These are phyloP conservation scores for Lactarius psammicola DNA, from an alignment of 768 basidiomycete genomes.

Conservation along the genomic window DNA sequence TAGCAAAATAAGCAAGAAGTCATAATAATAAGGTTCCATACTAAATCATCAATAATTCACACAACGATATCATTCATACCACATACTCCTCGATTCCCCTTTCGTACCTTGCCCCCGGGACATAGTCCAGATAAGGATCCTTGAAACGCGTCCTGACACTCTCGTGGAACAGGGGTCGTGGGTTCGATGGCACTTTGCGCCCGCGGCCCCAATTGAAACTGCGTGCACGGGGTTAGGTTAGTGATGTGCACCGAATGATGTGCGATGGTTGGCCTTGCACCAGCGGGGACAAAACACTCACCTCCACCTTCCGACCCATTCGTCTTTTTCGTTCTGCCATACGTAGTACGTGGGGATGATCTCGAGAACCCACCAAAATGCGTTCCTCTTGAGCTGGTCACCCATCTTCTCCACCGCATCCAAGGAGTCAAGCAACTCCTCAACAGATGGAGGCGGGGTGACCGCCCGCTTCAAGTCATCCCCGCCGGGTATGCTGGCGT, in stretches of 20 bases:
- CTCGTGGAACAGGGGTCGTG: conserved; percentile 58
- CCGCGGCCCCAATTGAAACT: conserved; percentile 60
- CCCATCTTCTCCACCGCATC: conserved; percentile 49
- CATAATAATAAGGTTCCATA: neutral
- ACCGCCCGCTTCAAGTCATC: neutral
- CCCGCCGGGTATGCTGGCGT: neutral
- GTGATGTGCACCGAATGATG: neutral
- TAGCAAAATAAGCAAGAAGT: neutral
- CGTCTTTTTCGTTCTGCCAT: conserved; percentile 55
- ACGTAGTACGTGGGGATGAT: conserved; percentile 52
- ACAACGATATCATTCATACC: conserved; percentile 29
- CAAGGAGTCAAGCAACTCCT: conserved; percentile 4
- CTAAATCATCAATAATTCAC: neutral
- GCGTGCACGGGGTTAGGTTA: conserved; percentile 6
- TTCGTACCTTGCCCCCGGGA: conserved; percentile 54
- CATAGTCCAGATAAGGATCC: conserved; percentile 48
- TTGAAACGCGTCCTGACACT: conserved; percentile 62
- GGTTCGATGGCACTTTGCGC: conserved; percentile 42
- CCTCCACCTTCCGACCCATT: conserved; percentile 57
- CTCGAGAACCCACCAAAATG: conserved; percentile 70
- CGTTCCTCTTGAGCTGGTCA: conserved; percentile 47
- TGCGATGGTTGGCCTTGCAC: no score
- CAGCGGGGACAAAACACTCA: conserved; percentile 37
- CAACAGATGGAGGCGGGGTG: neutral
- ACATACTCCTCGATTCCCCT: conserved; percentile 51